Evolutionary conservation across 1,139 yeast genomes (phyloP), one percentile per base, ranked within the genome.

Genomic region (Zygosaccharomyces sapae): DNA sequence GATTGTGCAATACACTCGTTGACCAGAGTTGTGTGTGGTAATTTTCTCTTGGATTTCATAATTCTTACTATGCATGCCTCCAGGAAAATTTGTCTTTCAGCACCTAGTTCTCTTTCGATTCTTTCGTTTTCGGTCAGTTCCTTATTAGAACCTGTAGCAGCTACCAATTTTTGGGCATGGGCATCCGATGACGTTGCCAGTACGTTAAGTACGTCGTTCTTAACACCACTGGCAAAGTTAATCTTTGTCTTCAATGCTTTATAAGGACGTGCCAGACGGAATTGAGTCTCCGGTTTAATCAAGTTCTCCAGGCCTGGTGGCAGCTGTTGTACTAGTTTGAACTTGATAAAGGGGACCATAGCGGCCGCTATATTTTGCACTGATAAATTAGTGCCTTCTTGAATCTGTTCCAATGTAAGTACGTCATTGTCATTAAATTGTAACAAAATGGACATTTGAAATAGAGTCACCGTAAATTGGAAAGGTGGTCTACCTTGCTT

Each of bases 51-150:
- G 1, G 96, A 90, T 71, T 92, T 92, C 97, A 92, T 92, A 61
- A 92, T 86, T 60, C 98, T 79, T 38, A 92, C 98, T 69, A 92
- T 88, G 61, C 95, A 86, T 1, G 97, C 96, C 63, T 89, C 87
- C 60, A 92, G 75, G 70, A 83, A 84, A 62, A 86, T 80, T 71
- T 84, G 87, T 59, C 97, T 80, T 51, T 89, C 87, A 61, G 88
- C 92, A 57, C 83, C 89, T 53, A 92, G 80, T 63, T 89, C 96
- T 67, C 83, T 84, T 58, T 80, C 83, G 1, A 95, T 81, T 54
- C 87, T 95, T 45, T 83, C 90, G 37, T 80, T 80, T 61, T 92
- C 97, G 54, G 58, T 51, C 19, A 55, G 31, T 18, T 51, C 55
- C 7, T 49, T 51, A 25, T 40, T 41, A 34, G 42, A 46, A 20